Evolutionary conservation across 495 filamentous ascomycete genomes (phyloP).

Genomic region (Penicillium subrubescens): DNA sequence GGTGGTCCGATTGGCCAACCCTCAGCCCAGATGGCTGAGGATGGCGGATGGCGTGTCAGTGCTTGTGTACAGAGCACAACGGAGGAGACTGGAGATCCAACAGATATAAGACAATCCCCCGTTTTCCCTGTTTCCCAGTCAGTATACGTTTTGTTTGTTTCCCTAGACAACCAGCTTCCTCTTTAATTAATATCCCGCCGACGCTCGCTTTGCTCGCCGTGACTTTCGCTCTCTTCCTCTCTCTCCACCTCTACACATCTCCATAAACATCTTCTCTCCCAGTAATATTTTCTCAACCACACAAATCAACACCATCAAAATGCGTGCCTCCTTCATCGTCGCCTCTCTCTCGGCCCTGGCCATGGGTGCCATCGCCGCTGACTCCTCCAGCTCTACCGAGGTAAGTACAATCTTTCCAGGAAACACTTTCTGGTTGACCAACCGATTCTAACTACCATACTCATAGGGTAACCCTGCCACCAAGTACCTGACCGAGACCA

Average conservation of each 20-base stretch:
- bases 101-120: constrained; percentile 10
- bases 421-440: neutral
- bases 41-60: constrained; percentile 12
- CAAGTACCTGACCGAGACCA: constrained; percentile 50
- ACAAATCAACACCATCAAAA: constrained; percentile 27
- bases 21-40: neutral
- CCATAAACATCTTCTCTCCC: constrained; percentile 2
- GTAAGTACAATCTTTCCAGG: constrained; percentile 18
- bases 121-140: neutral
- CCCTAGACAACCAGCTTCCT: constrained; percentile 14
- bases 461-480: constrained; percentile 44
- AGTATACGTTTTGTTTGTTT: constrained; percentile 10
- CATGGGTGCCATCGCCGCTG: constrained; percentile 23
- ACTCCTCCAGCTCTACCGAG: constrained; percentile 6
- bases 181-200: constrained; percentile 10
- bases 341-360: constrained; percentile 46
- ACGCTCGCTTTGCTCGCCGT: constrained; percentile 5
- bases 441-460: neutral
- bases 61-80: neutral
- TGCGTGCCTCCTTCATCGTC: constrained; percentile 45
- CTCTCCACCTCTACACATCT: neutral
- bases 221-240: neutral
- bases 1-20: neutral
- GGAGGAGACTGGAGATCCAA: neutral
- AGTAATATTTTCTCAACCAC: constrained; percentile 4